Percentiles rank a stretch among this genome's conserved stretches.
These are phyloP conservation scores for Ceratobasidium sp. DNA, from an alignment of 1,284 basidiomycete species.

Conservation along the genomic window DNA sequence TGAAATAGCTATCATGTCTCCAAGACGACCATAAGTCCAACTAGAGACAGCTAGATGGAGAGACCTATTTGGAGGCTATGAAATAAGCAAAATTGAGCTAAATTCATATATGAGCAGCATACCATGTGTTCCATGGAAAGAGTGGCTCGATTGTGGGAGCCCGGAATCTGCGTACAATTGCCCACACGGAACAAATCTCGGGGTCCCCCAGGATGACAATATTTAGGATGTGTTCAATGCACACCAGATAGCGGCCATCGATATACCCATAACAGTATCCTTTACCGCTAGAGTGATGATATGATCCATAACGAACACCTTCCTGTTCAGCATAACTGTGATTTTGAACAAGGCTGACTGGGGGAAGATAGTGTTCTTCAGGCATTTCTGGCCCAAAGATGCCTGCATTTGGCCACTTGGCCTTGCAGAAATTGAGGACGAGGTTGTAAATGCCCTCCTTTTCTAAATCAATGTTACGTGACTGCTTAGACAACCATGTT, in stretches of 20 bases:
- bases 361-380: background rate
- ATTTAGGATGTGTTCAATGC: background rate
- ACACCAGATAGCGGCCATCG: background rate
- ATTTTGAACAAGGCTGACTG: background rate
- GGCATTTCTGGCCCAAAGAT: background rate
- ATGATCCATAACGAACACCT: background rate
- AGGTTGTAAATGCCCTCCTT: background rate
- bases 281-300: background rate
- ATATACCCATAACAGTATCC: constrained; percentile 18
- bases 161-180: background rate
- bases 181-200: background rate
- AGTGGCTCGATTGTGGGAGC: background rate
- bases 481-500: background rate
- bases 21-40: background rate
- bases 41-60: background rate
- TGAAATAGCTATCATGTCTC: background rate
- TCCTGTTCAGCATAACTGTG: background rate
- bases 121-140: background rate
- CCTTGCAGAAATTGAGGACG: background rate
- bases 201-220: background rate
- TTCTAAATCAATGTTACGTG: background rate
- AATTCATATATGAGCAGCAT: background rate
- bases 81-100: background rate
- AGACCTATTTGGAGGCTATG: background rate
- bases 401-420: background rate